These are phyloP conservation scores for Backusella tarrabulga DNA, from an alignment of 192 early-diverging fungal genomes.

Conservation along the genomic window DNA sequence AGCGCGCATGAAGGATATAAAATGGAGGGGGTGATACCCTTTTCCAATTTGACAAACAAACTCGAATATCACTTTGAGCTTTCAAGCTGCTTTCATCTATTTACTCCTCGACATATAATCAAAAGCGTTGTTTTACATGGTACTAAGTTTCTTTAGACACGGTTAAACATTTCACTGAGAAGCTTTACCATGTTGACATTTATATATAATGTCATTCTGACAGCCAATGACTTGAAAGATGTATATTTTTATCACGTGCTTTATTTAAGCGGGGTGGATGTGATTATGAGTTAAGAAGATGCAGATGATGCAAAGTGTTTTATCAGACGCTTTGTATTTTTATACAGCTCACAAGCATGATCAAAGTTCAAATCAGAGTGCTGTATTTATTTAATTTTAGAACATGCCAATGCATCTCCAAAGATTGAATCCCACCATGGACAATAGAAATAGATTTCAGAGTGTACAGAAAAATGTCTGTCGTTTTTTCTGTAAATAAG, in stretches of 20 bases:
- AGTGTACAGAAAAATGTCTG: background rate
- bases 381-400: background rate
- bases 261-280: background rate
- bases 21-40: too few relatives aligned
- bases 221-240: background rate
- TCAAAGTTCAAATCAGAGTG: background rate
- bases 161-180: background rate
- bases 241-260: background rate
- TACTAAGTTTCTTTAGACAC: background rate
- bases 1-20: background rate
- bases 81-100: background rate
- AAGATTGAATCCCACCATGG: background rate
- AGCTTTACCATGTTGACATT: background rate
- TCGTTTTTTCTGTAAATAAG: background rate
- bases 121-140: background rate
- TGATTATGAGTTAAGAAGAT: background rate
- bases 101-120: background rate
- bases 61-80: background rate
- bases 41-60: too few relatives aligned
- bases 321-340: background rate
- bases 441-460: background rate
- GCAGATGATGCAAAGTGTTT: background rate
- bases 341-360: background rate
- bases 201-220: background rate
- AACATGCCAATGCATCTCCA: background rate